phyloP scores from a whole-genome alignment of 805 yeast species.

The Pichia membranifaciens region DNA sequence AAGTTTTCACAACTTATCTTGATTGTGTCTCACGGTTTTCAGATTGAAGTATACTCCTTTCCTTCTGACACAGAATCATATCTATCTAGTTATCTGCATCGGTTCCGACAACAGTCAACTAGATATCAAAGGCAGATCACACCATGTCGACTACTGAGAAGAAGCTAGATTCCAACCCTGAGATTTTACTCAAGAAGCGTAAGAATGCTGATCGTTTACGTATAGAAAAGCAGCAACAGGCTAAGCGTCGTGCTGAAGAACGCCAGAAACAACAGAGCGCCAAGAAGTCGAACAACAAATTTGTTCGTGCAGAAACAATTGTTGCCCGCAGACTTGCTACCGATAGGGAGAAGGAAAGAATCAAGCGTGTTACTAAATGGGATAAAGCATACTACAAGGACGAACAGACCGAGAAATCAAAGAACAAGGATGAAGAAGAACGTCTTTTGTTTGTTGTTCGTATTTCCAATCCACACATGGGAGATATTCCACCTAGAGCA shows the following conservation, averaged over 20 bases:
- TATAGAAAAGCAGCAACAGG: slow-evolving; percentile 65
- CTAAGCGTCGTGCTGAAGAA: slow-evolving; percentile 44
- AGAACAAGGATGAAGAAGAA: slow-evolving; percentile 23
- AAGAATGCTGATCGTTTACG: slow-evolving; percentile 71
- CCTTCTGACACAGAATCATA: no score
- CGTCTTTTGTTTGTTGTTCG: slow-evolving; percentile 62
- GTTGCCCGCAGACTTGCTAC: slow-evolving; percentile 61
- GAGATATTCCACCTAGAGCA: slow-evolving; percentile 61
- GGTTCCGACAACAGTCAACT: no score
- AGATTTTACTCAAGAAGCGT: slow-evolving; percentile 69
- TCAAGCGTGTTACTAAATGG: slow-evolving; percentile 53
- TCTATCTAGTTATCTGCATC: no score
- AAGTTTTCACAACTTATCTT: no score
- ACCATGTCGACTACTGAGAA: slow-evolving; percentile 5
- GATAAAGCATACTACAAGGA: slow-evolving; percentile 33
- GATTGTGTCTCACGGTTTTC: no score
- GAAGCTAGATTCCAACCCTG: slow-evolving; percentile 56
- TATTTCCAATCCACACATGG: slow-evolving; percentile 58
- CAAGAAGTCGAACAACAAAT: slow-evolving; percentile 41
- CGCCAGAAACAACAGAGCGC: slow-evolving; percentile 39
- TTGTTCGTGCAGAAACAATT: slow-evolving; percentile 68
- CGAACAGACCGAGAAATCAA: slow-evolving; percentile 25
- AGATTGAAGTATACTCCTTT: no score
- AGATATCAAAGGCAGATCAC: no score
- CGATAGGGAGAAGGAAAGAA: slow-evolving; percentile 62